phyloP scores from a whole-genome alignment of 1,139 yeast genomes.

The Saccharomyces uvarum region DNA sequence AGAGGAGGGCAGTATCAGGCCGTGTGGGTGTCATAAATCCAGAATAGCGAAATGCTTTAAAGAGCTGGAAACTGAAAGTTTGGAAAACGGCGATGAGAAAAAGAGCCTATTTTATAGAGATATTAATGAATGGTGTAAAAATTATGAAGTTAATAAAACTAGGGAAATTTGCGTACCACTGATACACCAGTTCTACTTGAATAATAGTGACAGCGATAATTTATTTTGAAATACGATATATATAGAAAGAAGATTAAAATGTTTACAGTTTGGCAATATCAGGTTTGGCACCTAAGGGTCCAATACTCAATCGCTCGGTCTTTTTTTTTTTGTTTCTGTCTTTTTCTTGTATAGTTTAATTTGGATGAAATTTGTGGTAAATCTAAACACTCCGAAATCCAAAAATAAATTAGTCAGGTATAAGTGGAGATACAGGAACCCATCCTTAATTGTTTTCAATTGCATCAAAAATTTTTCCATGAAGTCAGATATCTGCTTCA shows the following conservation, averaged over 20 bases:
- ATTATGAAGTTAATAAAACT: background rate
- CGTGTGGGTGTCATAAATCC: conserved; percentile 2
- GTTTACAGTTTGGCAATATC: background rate
- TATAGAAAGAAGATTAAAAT: background rate
- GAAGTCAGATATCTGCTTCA: background rate
- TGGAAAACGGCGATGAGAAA: background rate
- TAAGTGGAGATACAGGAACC: background rate
- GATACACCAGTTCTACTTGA: background rate
- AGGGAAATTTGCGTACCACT: background rate
- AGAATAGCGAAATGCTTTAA: background rate
- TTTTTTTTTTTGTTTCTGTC: background rate
- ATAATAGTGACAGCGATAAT: background rate
- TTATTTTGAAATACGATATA: background rate
- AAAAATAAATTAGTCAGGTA: background rate
- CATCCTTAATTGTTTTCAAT: background rate
- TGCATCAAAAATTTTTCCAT: background rate
- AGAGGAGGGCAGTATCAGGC: background rate
- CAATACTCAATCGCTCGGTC: conserved; percentile 5
- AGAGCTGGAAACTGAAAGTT: background rate
- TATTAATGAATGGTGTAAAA: background rate
- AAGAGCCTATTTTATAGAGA: conserved; percentile 1
- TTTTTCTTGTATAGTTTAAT: background rate
- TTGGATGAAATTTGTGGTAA: background rate
- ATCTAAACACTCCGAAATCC: background rate
- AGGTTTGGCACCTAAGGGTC: conserved; percentile 2